These are phyloP conservation scores for Cryphonectria parasitica DNA, from an alignment of 2,329 filamentous ascomycete genomes.

Conservation along the genomic window DNA sequence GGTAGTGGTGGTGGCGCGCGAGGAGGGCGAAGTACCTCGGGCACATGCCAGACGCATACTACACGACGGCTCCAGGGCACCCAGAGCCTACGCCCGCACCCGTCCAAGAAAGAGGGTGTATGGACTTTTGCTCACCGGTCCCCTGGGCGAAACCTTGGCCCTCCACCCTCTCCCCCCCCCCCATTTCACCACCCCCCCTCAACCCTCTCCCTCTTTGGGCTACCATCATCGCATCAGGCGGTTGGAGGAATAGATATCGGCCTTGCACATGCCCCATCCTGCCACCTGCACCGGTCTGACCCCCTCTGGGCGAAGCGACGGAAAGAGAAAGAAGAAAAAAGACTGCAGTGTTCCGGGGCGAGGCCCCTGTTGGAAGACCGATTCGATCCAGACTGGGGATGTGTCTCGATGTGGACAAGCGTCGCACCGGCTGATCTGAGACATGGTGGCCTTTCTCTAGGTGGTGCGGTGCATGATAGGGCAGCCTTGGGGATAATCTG, in stretches of 20 bases:
- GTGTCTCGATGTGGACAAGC: constrained; percentile 4
- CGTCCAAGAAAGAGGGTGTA: not conserved
- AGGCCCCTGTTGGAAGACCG: not conserved
- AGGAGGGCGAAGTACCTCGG: not conserved
- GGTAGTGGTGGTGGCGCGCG: not conserved
- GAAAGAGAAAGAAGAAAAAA: not conserved
- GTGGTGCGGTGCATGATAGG: not conserved
- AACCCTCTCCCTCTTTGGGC: not conserved
- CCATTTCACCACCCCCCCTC: not conserved
- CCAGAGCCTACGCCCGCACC: too few species aligned
- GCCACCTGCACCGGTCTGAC: not conserved
- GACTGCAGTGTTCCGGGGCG: not conserved
- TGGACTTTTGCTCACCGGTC: constrained; percentile 8
- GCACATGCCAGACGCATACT: not conserved
- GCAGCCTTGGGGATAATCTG: not conserved
- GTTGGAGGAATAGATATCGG: not conserved
- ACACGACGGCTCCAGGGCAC: not conserved
- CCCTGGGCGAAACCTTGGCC: not conserved
- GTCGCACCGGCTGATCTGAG: constrained; percentile 16
- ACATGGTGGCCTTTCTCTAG: not conserved
- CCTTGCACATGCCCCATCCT: not conserved
- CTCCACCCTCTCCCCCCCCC: not conserved
- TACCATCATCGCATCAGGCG: not conserved
- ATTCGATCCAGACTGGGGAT: constrained; percentile 2
- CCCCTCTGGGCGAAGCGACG: not conserved